Conservation (phyloP, 495 filamentous ascomycete species). For the Annulohypoxylon maeteangense region DNA sequence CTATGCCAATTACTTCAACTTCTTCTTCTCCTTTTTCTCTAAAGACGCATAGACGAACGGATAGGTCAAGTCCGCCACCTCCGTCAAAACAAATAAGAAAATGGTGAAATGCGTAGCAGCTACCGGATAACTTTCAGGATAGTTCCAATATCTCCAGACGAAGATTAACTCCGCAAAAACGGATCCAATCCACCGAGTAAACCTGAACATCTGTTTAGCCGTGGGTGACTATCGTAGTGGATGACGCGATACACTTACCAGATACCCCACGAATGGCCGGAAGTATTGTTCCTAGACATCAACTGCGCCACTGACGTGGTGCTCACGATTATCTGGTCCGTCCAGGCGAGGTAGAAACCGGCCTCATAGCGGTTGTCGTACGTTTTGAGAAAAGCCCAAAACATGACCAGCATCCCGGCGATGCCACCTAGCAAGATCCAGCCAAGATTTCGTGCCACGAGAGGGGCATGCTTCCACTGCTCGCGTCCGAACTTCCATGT, state of each 20-base stretch:
- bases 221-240: no score
- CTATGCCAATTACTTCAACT: not conserved
- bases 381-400: constrained; percentile 1
- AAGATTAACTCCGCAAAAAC: not conserved
- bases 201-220: not conserved
- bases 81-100: constrained; percentile 3
- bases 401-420: not conserved
- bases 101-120: not conserved
- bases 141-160: constrained; percentile 7
- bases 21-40: constrained; percentile 2
- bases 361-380: not conserved
- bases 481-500: constrained; percentile 2
- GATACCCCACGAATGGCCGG: constrained; percentile 7
- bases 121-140: constrained; percentile 9
- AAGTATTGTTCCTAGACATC: constrained; percentile 6
- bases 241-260: not conserved
- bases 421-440: not conserved
- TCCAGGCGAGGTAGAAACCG: not conserved
- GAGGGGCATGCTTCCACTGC: constrained; percentile 7
- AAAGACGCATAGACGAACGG: not conserved
- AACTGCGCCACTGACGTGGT: not conserved
- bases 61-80: constrained; percentile 3
- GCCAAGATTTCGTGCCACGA: constrained; percentile 4
- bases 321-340: not conserved
- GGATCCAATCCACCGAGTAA: constrained; percentile 5